Percentiles rank a stretch among this genome's conserved stretches.
Conservation (phyloP, 1,139 yeast species). For the Torulaspora globosa region DNA sequence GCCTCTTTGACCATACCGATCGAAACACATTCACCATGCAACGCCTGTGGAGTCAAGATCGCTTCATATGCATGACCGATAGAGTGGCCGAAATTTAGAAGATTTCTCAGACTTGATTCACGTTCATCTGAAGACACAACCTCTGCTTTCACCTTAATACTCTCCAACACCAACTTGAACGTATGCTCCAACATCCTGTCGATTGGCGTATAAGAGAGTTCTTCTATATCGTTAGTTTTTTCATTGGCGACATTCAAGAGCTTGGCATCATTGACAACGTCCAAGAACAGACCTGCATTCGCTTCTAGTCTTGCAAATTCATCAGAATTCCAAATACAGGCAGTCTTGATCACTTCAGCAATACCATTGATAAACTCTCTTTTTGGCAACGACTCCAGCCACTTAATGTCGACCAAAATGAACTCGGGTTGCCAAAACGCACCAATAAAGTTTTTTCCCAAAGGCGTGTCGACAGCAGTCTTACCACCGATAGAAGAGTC, state of each 20-base stretch:
- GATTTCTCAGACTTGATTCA: constrained; percentile 89
- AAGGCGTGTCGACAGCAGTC: constrained; percentile 97
- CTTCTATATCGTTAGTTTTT: constrained; percentile 33
- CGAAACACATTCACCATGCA: constrained; percentile 97
- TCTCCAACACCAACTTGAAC: constrained; percentile 74
- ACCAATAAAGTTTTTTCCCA: constrained; percentile 94
- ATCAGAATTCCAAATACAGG: constrained; percentile 92
- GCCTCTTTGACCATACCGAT: constrained; percentile 95
- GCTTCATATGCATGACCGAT: constrained; percentile 99
- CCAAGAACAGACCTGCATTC: constrained; percentile 63
- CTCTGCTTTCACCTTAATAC: constrained; percentile 85
- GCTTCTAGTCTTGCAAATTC: constrained; percentile 83
- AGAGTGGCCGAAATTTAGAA: constrained; percentile 93
- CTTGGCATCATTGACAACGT: constrained; percentile 41
- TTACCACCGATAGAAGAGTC: constrained; percentile 98
- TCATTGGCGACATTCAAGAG: constrained; percentile 46
- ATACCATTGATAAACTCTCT: constrained; percentile 97
- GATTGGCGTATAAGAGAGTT: constrained; percentile 49
- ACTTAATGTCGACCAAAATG: constrained; percentile 82
- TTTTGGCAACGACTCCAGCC: constrained; percentile 82
- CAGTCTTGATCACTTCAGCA: constrained; percentile 98
- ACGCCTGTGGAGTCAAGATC: constrained; percentile 86
- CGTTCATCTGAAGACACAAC: constrained; percentile 95
- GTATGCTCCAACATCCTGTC: constrained; percentile 66
- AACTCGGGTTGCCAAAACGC: constrained; percentile 96